A percentile compares a stretch with the other conserved stretches of the same genome.
Evolutionary conservation across 1,284 basidiomycete genomes (phyloP).

Genomic region (Irpex lacteus): DNA sequence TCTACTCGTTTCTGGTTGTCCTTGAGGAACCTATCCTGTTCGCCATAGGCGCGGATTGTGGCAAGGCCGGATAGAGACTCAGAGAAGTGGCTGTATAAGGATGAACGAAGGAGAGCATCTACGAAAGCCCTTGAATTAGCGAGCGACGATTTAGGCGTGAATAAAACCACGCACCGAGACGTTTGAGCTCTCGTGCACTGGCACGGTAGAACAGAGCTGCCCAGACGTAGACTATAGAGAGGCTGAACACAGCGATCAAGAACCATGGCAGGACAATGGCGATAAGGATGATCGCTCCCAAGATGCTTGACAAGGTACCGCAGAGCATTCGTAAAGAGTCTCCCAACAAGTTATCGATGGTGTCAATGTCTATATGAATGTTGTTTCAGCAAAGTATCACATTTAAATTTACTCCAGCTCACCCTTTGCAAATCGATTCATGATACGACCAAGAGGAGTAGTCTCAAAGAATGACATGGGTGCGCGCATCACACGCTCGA

Average conservation of each 20-base stretch:
- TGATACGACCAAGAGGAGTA: conserved; percentile 87
- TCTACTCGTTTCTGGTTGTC: conserved; percentile 83
- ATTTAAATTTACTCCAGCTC: conserved; percentile 1
- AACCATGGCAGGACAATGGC: conserved; percentile 84
- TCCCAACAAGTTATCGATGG: conserved; percentile 76
- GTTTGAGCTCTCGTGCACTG: conserved; percentile 86
- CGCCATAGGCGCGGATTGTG: conserved; percentile 76
- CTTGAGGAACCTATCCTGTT: conserved; percentile 59
- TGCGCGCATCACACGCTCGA: conserved; percentile 64
- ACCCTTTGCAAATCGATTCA: conserved; percentile 79
- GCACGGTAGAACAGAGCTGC: conserved; percentile 82
- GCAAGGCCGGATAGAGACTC: conserved; percentile 77
- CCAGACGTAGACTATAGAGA: conserved; percentile 59
- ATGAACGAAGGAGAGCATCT: conserved; percentile 69
- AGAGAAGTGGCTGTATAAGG: conserved; percentile 79
- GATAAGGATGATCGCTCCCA: conserved; percentile 78
- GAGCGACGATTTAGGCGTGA: conserved; percentile 37
- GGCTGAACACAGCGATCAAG: conserved; percentile 66
- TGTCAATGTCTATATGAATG: conserved; percentile 68
- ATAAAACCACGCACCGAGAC: conserved; percentile 1
- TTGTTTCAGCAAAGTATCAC: neutral
- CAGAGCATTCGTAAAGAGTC: conserved; percentile 80
- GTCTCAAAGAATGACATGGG: conserved; percentile 92
- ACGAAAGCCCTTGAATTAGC: conserved; percentile 52
- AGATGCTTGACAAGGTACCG: conserved; percentile 59